Percentiles rank a stretch among this genome's conserved stretches.
phyloP scores from a whole-genome alignment of 805 yeast species.

The Barnettozyma pratensis region DNA sequence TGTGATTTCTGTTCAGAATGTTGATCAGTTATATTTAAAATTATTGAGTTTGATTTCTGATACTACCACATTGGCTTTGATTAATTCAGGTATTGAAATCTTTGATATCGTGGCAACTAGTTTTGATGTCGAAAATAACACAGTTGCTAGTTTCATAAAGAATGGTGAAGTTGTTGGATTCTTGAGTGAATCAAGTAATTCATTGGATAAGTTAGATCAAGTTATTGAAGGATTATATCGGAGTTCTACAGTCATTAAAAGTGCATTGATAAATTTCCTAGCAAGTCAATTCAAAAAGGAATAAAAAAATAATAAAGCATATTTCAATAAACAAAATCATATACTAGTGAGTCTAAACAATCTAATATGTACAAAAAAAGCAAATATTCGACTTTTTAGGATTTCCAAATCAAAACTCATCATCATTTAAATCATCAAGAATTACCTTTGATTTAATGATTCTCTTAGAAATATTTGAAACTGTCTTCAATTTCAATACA shows the following conservation, averaged over 20 bases:
- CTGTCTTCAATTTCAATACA: constrained; percentile 17
- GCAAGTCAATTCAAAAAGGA: constrained; percentile 4
- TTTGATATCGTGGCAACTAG: constrained; percentile 73
- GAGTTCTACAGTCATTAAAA: constrained; percentile 7
- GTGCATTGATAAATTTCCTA: constrained; percentile 2
- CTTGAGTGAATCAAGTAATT: constrained; percentile 39
- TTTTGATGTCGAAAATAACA: constrained; percentile 34
- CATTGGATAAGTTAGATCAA: constrained; percentile 3
- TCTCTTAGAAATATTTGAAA: constrained; percentile 17
- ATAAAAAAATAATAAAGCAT: background rate
- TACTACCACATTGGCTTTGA: constrained; percentile 62
- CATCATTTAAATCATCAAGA: constrained; percentile 19
- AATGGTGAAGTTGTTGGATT: constrained; percentile 59
- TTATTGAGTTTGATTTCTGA: constrained; percentile 35
- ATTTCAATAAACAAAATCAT: too few relatives aligned
- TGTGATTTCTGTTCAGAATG: constrained; percentile 42
- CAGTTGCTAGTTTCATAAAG: constrained; percentile 47
- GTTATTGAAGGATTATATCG: constrained; percentile 3
- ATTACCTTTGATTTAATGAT: constrained; percentile 20
- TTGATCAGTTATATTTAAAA: constrained; percentile 28
- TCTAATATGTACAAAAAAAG: background rate
- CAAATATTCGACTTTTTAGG: background rate
- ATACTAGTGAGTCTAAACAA: too few relatives aligned
- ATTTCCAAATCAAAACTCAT: background rate
- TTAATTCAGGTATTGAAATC: constrained; percentile 81